phyloP scores from a whole-genome alignment of 1,284 basidiomycete species.

The Wallemia hederae region DNA sequence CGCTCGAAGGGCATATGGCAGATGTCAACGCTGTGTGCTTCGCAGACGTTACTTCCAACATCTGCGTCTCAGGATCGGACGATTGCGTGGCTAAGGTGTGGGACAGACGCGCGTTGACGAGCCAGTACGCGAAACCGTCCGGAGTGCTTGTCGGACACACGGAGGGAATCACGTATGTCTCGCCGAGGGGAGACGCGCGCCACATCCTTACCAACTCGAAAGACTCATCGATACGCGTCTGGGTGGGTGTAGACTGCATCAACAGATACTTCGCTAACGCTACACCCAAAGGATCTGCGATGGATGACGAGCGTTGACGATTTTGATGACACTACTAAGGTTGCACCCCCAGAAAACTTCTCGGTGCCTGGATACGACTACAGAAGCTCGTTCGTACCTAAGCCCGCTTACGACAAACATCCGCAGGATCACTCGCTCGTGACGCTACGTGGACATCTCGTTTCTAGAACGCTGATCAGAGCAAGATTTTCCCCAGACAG shows the following conservation, averaged over 20 bases:
- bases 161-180: conserved; percentile 26
- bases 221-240: conserved; percentile 69
- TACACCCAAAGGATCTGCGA: too few species aligned
- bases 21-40: conserved; percentile 93
- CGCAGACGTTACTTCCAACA: conserved; percentile 77
- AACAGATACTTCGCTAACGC: too few species aligned
- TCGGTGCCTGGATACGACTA: background rate
- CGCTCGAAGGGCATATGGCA: conserved; percentile 51
- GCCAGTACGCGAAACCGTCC: conserved; percentile 50
- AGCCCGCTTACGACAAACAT: background rate
- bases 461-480: conserved; percentile 74
- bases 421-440: conserved; percentile 4
- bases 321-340: conserved; percentile 21
- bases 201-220: conserved; percentile 95
- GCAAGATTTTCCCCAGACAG: conserved; percentile 81
- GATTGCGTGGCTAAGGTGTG: conserved; percentile 86
- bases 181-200: conserved; percentile 42
- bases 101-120: conserved; percentile 52
- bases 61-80: conserved; percentile 77
- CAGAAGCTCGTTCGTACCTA: background rate
- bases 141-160: conserved; percentile 84
- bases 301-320: conserved; percentile 55
- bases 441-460: conserved; percentile 67
- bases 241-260: too few species aligned
- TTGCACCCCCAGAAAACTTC: background rate